Evolutionary conservation across 129 eudicot species (phyloP).

Genomic region (Daucus carota): DH1_v3.0 NC_030386.2:20995501-20996000

Average conservation of each 20-base stretch:
- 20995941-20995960: too few relatives aligned
- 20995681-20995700: neutral
- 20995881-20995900: neutral
- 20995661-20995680: conserved; percentile 47
- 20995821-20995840: conserved; percentile 97
- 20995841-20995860: conserved; percentile 59
- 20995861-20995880: conserved; percentile 25
- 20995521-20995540: neutral
- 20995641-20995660: conserved; percentile 58
- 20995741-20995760: neutral
- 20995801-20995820: conserved; percentile 45
- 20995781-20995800: too few relatives aligned
- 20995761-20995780: neutral
- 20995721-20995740: neutral
- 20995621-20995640: conserved; percentile 1
- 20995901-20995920: too few relatives aligned
- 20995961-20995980: too few relatives aligned
- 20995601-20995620: conserved; percentile 8
- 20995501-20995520: neutral
- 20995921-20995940: too few relatives aligned
- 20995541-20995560: neutral
- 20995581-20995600: conserved; percentile 1
- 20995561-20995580: neutral
- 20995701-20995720: neutral
- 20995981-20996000: too few relatives aligned